A percentile compares a stretch with the other conserved stretches of the same genome.
Conservation (phyloP, 345 rosid species). For the Physaria fendleri region DNA sequence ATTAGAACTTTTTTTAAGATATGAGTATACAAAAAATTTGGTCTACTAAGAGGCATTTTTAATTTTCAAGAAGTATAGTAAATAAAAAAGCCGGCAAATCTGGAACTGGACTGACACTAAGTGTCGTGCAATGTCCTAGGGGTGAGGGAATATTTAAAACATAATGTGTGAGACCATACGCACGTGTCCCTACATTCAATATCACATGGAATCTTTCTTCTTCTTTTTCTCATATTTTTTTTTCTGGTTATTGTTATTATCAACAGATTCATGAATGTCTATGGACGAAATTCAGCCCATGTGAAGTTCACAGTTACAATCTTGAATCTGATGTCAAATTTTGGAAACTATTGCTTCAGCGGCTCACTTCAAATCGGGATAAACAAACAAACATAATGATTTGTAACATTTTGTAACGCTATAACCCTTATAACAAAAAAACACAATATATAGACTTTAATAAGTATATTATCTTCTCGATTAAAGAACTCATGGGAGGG, state of each 20-base stretch:
- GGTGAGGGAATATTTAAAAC: neutral
- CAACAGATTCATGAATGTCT: constrained; percentile 1
- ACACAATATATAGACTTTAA: neutral
- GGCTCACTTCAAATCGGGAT: neutral
- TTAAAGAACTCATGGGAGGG: neutral
- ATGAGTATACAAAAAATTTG: too few relatives aligned
- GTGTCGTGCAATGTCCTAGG: constrained; percentile 10
- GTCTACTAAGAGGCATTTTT: too few relatives aligned
- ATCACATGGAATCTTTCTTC: neutral
- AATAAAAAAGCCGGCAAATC: constrained; percentile 16
- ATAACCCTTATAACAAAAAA: neutral
- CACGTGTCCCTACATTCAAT: constrained; percentile 19
- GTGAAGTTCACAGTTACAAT: constrained; percentile 1
- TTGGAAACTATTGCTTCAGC: neutral
- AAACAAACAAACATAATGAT: neutral
- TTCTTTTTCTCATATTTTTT: neutral
- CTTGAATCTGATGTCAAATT: neutral
- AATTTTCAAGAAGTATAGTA: neutral
- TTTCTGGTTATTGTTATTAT: neutral
- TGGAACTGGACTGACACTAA: constrained; percentile 16
- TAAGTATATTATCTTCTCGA: constrained; percentile 11
- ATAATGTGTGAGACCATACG: constrained; percentile 7
- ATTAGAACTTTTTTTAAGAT: too few relatives aligned
- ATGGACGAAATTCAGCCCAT: neutral
- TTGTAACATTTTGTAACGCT: too few relatives aligned